Evolutionary conservation across 2,329 filamentous ascomycete species (phyloP).

Genomic region (Hymenoscyphus occultus): DNA sequence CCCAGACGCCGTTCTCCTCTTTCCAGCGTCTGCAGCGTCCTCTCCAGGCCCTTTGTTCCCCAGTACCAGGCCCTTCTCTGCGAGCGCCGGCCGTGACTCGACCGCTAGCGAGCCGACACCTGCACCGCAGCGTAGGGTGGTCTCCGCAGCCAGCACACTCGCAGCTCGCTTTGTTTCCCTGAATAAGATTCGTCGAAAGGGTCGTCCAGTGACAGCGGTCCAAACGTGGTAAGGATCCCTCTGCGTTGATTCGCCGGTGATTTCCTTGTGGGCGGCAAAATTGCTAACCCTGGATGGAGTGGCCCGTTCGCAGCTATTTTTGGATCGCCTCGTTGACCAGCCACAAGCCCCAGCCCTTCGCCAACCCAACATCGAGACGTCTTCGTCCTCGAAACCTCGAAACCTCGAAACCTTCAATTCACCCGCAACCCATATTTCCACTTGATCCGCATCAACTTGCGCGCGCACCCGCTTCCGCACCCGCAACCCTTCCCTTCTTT

Average conservation of each 20-base stretch:
- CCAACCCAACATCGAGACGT: slow-evolving; percentile 19
- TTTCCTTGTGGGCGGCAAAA: not conserved
- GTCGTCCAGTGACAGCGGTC: not conserved
- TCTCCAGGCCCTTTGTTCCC: not conserved
- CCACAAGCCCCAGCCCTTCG: slow-evolving; percentile 10
- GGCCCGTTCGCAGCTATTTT: not conserved
- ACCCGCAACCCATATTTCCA: not conserved
- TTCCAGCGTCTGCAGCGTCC: not conserved
- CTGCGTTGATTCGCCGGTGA: not conserved
- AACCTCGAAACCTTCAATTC: slow-evolving; percentile 15
- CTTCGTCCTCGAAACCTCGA: slow-evolving; percentile 19
- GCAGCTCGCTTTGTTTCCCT: not conserved
- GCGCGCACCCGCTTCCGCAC: slow-evolving; percentile 15
- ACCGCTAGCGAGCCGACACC: not conserved
- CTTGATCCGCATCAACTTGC: slow-evolving; percentile 18
- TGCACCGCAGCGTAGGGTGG: not conserved
- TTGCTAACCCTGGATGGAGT: not conserved
- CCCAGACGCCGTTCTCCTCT: not conserved
- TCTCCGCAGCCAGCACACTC: not conserved
- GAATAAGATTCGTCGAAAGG: slow-evolving; percentile 3
- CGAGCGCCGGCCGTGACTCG: no score
- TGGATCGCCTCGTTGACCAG: not conserved
- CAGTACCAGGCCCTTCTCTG: not conserved
- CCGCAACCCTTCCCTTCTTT: slow-evolving; percentile 1
- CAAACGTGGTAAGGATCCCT: not conserved